A percentile compares a stretch with the other conserved stretches of the same genome.
phyloP scores from a whole-genome alignment of 2,329 filamentous ascomycete genomes.

The Acarospora socialis region DNA sequence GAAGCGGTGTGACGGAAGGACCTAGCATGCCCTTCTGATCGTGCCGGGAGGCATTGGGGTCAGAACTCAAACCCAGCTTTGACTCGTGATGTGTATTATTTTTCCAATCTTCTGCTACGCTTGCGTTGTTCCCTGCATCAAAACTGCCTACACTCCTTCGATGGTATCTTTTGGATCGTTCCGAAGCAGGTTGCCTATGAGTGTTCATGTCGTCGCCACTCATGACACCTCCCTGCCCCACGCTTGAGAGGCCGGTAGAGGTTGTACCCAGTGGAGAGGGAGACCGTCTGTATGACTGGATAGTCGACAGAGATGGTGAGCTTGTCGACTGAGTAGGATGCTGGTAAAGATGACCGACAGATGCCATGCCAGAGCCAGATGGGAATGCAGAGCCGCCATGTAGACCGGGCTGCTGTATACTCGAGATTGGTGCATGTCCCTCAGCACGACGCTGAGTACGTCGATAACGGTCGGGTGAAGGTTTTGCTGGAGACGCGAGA shows the following conservation, averaged over 20 bases:
- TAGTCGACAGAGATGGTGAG: constrained; percentile 18
- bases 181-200: constrained; percentile 41
- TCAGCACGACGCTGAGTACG: constrained; percentile 47
- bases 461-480: constrained; percentile 72
- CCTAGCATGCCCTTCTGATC: constrained; percentile 5
- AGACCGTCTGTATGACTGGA: constrained; percentile 18
- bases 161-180: constrained; percentile 61
- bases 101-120: constrained; percentile 10
- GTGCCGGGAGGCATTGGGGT: constrained; percentile 4
- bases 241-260: constrained; percentile 23
- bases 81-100: too few species aligned
- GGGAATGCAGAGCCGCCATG: constrained; percentile 31
- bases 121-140: constrained; percentile 28
- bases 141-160: constrained; percentile 69
- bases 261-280: constrained; percentile 14
- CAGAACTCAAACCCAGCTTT: too few species aligned
- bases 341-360: constrained; percentile 42
- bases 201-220: constrained; percentile 60
- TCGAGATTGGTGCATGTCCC: constrained; percentile 19
- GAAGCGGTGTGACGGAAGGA: constrained; percentile 14
- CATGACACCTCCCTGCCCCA: constrained; percentile 41
- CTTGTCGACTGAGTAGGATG: constrained; percentile 27
- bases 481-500: constrained; percentile 47
- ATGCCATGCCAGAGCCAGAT: constrained; percentile 41
- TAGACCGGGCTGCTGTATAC: constrained; percentile 6